Conservation (phyloP, 2,329 filamentous ascomycete species). For the Epichloe glyceriae region DNA sequence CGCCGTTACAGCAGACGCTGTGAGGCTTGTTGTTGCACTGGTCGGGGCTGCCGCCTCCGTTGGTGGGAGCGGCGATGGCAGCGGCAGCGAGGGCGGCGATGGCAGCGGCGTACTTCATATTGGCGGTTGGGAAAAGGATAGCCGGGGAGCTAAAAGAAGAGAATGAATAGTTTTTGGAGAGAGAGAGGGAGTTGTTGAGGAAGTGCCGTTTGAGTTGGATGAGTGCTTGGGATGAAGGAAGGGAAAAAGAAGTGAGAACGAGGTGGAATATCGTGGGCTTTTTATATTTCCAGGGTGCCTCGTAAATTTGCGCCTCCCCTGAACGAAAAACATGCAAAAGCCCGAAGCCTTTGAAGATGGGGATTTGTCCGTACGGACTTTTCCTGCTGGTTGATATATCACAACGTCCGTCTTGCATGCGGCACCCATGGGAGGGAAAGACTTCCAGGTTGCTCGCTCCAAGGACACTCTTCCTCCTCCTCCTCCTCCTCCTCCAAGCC, state of each 20-base stretch:
- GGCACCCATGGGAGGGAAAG: neutral
- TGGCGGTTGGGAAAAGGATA: neutral
- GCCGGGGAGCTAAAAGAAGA: neutral
- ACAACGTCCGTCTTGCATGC: neutral
- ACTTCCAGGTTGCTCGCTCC: neutral
- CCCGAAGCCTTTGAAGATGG: neutral
- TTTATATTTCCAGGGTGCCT: neutral
- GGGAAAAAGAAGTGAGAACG: neutral
- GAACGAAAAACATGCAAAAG: too few species aligned
- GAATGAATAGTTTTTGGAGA: neutral
- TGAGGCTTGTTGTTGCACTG: neutral
- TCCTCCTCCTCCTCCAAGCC: neutral
- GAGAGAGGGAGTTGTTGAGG: neutral
- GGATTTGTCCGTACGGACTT: neutral
- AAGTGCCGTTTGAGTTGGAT: neutral
- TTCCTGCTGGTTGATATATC: neutral
- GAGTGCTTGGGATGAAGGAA: neutral
- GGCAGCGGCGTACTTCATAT: conserved; percentile 5
- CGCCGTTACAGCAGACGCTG: neutral
- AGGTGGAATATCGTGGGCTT: neutral
- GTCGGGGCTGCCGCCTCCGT: neutral
- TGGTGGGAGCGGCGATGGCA: conserved; percentile 1
- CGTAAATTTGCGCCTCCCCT: too few species aligned
- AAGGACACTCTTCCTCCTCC: neutral
- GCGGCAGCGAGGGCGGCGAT: conserved; percentile 3